A percentile compares a stretch with the other conserved stretches of the same genome.
phyloP scores from a whole-genome alignment of 1,284 basidiomycete genomes.

The Boletus sp. region DNA sequence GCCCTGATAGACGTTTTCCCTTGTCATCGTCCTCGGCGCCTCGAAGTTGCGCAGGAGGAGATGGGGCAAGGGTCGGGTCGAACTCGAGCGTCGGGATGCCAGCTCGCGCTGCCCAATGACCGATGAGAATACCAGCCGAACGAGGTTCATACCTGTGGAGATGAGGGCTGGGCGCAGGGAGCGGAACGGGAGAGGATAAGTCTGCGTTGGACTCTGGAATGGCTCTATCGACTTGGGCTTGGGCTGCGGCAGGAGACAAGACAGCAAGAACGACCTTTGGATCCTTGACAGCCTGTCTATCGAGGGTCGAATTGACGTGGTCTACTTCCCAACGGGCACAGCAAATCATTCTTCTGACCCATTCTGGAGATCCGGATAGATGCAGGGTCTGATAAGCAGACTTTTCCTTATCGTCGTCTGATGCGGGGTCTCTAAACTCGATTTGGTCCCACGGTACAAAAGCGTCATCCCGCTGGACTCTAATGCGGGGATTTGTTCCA shows the following conservation, averaged over 20 bases:
- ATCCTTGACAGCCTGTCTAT: conserved; percentile 23
- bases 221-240: conserved; percentile 32
- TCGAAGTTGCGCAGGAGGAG: conserved; percentile 20
- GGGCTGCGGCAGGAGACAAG: conserved; percentile 37
- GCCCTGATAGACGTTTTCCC: conserved; percentile 30
- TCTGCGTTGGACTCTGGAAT: conserved; percentile 31
- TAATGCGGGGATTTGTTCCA: conserved; percentile 70
- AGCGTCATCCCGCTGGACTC: conserved; percentile 73
- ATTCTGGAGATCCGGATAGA: conserved; percentile 57
- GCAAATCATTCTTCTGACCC: conserved; percentile 76
- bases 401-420: conserved; percentile 29
- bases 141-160: conserved; percentile 61
- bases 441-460: conserved; percentile 77
- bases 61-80: conserved; percentile 36
- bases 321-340: conserved; percentile 71
- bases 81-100: conserved; percentile 56
- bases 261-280: conserved; percentile 61
- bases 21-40: conserved; percentile 35
- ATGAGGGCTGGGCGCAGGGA: conserved; percentile 55
- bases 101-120: conserved; percentile 62
- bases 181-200: conserved; percentile 55
- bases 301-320: conserved; percentile 32
- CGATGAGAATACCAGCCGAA: conserved; percentile 56
- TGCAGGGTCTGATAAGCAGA: conserved; percentile 22
- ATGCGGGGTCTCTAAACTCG: conserved; percentile 36